Conservation (phyloP, 306 rosid species). For the Prosopis cineraria region DNA sequence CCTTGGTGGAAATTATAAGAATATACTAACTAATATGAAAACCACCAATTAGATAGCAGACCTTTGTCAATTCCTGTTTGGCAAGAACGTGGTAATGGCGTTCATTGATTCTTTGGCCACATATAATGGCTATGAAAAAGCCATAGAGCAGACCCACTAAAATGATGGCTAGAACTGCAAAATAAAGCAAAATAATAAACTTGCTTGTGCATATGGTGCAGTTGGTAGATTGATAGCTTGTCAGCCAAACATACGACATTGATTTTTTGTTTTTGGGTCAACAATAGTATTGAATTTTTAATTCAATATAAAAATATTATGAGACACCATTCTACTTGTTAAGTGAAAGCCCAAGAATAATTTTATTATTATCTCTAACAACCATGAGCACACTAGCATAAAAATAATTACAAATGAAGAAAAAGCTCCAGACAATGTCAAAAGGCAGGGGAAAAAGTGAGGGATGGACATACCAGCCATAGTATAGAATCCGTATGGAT, state of each 20-base stretch:
- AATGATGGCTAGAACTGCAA: conserved; percentile 88
- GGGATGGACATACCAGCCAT: conserved; percentile 77
- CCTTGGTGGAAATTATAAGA: not conserved
- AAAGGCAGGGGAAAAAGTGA: not conserved
- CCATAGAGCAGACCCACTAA: conserved; percentile 99
- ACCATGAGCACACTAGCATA: conserved; percentile 15
- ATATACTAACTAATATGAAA: not conserved
- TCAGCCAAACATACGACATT: conserved; percentile 10
- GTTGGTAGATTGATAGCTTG: conserved; percentile 34
- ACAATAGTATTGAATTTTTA: not conserved
- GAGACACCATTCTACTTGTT: not conserved
- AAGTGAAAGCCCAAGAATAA: not conserved
- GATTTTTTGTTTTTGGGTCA: not conserved
- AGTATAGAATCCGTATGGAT: conserved; percentile 94
- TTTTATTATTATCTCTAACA: not conserved
- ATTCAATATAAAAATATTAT: conserved; percentile 10
- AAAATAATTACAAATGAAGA: conserved; percentile 11
- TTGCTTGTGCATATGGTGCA: not conserved
- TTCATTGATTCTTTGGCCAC: conserved; percentile 97
- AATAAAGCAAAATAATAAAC: conserved; percentile 36
- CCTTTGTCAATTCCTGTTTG: conserved; percentile 95
- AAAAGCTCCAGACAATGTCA: conserved; percentile 29
- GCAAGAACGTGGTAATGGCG: conserved; percentile 99
- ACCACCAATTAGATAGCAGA: conserved; percentile 36
- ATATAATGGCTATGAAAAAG: conserved; percentile 96